Conservation (phyloP, 129 eudicot species). For the Flaveria linearis region DNA sequence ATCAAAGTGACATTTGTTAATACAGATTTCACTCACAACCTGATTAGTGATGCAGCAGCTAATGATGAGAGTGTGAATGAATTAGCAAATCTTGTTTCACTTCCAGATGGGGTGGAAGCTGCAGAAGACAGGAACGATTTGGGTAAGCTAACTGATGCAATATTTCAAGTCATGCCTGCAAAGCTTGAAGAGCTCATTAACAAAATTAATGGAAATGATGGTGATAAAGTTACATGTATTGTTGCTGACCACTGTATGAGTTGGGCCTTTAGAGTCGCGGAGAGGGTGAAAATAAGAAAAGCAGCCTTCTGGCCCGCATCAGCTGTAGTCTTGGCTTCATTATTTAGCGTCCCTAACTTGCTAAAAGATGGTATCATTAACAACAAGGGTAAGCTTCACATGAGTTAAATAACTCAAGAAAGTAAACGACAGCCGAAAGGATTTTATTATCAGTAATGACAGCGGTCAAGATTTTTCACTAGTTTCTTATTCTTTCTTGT, state of each 20-base stretch:
- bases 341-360: slow-evolving; percentile 29
- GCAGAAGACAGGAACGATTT: slow-evolving; percentile 38
- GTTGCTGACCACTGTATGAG: slow-evolving; percentile 44
- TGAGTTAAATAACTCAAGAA: background rate
- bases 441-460: background rate
- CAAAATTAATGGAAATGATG: slow-evolving; percentile 15
- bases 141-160: slow-evolving; percentile 27
- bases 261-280: slow-evolving; percentile 45
- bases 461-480: background rate
- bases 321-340: slow-evolving; percentile 25
- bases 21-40: slow-evolving; percentile 9
- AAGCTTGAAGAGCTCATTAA: slow-evolving; percentile 41
- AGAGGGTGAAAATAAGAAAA: slow-evolving; percentile 35
- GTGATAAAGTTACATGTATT: slow-evolving; percentile 40
- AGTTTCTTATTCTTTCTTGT: background rate
- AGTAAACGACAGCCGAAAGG: background rate
- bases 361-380: slow-evolving; percentile 48
- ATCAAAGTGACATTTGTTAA: slow-evolving; percentile 32
- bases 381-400: slow-evolving; percentile 43
- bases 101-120: slow-evolving; percentile 36
- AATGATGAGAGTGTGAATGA: slow-evolving; percentile 16
- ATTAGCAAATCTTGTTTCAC: slow-evolving; percentile 24
- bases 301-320: slow-evolving; percentile 46
- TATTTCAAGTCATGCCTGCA: slow-evolving; percentile 33
- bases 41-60: slow-evolving; percentile 12